Conservation (phyloP, 371 early-diverging fungal species). For the Saksenaea vasiformis region DNA sequence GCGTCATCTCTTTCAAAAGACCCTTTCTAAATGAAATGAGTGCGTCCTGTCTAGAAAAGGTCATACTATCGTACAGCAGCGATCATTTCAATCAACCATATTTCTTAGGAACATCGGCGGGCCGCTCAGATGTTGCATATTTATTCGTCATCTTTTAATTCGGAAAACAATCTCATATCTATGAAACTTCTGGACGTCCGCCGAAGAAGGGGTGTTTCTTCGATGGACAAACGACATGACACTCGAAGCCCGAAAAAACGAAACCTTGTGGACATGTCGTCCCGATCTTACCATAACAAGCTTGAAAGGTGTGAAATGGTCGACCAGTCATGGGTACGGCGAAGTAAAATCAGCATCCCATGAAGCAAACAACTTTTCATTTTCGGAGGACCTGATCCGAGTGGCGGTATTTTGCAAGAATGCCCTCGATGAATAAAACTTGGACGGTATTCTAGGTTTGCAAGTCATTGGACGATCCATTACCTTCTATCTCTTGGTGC, state of each 20-base stretch:
- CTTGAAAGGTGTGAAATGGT: background rate
- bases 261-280: background rate
- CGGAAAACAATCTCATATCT: no score
- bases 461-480: background rate
- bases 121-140: background rate
- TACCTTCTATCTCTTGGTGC: background rate
- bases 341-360: slow-evolving; percentile 23
- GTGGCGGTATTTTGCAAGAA: background rate
- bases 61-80: no score
- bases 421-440: background rate
- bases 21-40: no score
- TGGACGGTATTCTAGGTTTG: background rate
- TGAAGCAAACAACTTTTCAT: slow-evolving; percentile 15
- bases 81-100: no score
- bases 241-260: background rate
- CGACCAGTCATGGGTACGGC: slow-evolving; percentile 25
- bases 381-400: slow-evolving; percentile 23
- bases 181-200: no score
- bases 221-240: background rate
- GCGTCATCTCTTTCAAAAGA: no score
- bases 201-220: background rate
- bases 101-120: slow-evolving; percentile 3
- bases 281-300: background rate
- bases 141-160: background rate
- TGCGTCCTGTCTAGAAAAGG: no score